Conservation (phyloP, 805 yeast genomes). For the Ogataea henricii region DNA sequence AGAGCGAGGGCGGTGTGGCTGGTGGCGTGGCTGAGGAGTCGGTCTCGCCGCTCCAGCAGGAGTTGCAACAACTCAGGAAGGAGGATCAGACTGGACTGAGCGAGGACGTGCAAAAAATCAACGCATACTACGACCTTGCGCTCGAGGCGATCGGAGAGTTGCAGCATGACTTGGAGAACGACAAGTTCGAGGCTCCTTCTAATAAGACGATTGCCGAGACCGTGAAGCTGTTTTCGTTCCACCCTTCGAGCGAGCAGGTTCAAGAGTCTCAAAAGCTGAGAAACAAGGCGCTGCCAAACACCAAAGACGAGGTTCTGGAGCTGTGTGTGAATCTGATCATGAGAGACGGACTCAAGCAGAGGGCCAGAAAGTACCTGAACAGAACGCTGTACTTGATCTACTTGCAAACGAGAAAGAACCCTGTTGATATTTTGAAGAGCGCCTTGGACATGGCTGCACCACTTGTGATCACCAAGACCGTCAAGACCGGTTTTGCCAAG, state of each 20-base stretch:
- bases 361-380: conserved; percentile 71
- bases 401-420: conserved; percentile 74
- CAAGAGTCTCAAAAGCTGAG: conserved; percentile 54
- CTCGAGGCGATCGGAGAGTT: conserved; percentile 33
- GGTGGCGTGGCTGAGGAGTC: not conserved
- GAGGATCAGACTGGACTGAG: conserved; percentile 29
- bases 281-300: conserved; percentile 57
- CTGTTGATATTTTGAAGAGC: conserved; percentile 71
- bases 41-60: conserved; percentile 10
- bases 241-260: conserved; percentile 66
- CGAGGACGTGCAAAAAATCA: conserved; percentile 26
- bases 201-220: conserved; percentile 20
- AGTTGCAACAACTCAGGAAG: conserved; percentile 13
- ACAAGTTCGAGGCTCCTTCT: conserved; percentile 25
- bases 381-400: conserved; percentile 80
- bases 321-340: conserved; percentile 84
- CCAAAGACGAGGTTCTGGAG: conserved; percentile 68
- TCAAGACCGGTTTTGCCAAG: conserved; percentile 85
- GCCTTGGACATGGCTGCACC: conserved; percentile 85
- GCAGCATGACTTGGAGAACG: conserved; percentile 29
- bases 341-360: conserved; percentile 87
- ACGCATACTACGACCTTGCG: conserved; percentile 33
- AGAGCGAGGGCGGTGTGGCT: not conserved
- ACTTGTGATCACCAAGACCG: conserved; percentile 71
- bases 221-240: conserved; percentile 39